Evolutionary conservation across 2,329 filamentous ascomycete genomes (phyloP).

Genomic region (Huntiella moniliformis): DNA sequence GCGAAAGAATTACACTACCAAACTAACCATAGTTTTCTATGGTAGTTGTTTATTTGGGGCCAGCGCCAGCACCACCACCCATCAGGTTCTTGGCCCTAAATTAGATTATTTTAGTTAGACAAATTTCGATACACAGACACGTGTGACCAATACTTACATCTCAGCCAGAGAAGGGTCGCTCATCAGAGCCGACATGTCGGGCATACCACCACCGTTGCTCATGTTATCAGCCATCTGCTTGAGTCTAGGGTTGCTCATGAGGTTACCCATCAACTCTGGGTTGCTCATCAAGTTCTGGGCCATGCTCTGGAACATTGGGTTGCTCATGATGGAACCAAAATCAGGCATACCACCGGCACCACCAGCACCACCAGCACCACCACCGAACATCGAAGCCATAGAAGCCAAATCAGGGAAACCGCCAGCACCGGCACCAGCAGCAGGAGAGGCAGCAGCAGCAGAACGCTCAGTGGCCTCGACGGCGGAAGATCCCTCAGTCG

Average conservation of each 20-base stretch:
- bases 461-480: constrained; percentile 18
- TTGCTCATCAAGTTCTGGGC: constrained; percentile 96
- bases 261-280: constrained; percentile 72
- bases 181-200: constrained; percentile 73
- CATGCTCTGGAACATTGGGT: constrained; percentile 97
- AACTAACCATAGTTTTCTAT: too few relatives aligned
- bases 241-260: constrained; percentile 86
- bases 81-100: constrained; percentile 28
- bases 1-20: too few relatives aligned
- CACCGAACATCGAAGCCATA: constrained; percentile 55
- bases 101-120: background rate
- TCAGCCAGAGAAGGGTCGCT: constrained; percentile 80
- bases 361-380: constrained; percentile 38
- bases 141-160: constrained; percentile 47
- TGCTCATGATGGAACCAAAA: constrained; percentile 73
- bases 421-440: constrained; percentile 19
- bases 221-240: constrained; percentile 75
- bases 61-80: constrained; percentile 19
- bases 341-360: constrained; percentile 73
- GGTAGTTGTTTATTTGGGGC: constrained; percentile 5
- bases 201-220: constrained; percentile 59
- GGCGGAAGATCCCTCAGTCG: constrained; percentile 40
- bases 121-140: background rate
- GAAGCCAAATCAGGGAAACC: constrained; percentile 58
- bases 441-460: constrained; percentile 18